These are phyloP conservation scores for Suillus subaureus DNA, from an alignment of 768 basidiomycete genomes.

Conservation along the genomic window DNA sequence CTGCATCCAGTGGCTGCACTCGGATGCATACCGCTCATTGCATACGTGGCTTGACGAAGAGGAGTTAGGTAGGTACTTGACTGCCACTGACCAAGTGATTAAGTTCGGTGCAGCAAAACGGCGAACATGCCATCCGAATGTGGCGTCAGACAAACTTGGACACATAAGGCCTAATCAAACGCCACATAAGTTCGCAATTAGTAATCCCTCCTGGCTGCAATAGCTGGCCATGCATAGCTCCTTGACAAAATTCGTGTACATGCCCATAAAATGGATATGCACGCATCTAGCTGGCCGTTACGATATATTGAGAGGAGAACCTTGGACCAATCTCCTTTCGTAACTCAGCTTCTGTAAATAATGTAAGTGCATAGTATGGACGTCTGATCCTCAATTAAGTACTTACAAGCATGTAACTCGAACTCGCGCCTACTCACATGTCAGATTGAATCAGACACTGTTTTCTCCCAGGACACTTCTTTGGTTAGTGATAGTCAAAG, in stretches of 20 bases:
- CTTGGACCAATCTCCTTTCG: not conserved
- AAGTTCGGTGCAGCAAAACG: not conserved
- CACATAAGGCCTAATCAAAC: not conserved
- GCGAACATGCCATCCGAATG: not conserved
- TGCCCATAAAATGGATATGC: not conserved
- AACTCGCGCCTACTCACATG: not conserved
- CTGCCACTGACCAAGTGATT: not conserved
- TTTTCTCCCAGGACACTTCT: not conserved
- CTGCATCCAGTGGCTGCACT: not conserved
- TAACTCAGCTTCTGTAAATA: not conserved
- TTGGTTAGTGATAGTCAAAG: not conserved
- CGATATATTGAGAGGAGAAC: not conserved
- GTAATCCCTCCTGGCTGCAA: not conserved
- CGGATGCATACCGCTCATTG: not conserved
- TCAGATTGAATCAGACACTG: not conserved
- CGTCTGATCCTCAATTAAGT: too few relatives aligned
- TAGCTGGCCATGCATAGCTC: not conserved
- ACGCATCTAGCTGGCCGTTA: not conserved
- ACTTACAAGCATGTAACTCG: not conserved
- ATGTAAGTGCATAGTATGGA: too few relatives aligned
- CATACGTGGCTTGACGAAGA: not conserved
- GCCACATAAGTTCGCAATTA: not conserved
- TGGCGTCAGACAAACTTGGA: not conserved
- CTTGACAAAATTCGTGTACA: not conserved
- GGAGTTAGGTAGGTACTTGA: not conserved